Evolutionary conservation across 1,284 basidiomycete genomes (phyloP), one percentile per base, ranked within the genome.

Genomic region (Boletellus deceptivus): DNA sequence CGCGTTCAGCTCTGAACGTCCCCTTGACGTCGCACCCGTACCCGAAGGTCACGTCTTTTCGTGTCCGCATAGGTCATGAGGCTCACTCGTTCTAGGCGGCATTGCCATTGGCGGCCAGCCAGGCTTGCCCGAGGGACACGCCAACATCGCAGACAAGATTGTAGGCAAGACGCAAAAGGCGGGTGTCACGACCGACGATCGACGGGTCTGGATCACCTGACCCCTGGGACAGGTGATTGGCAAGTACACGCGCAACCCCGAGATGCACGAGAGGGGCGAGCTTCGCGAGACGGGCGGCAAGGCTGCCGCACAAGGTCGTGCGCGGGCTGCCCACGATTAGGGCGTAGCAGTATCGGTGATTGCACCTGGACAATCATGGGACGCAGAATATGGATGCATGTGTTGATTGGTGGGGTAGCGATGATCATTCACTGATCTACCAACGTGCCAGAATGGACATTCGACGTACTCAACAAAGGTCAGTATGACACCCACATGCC

Each of bases 121-220:
- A n/a, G 63, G 72, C 46, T 47, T 74, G 18, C 74, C 77, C 0
- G 68, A 72, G 57, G 71, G 53, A 17, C 55, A 76, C 35, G 73
- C 77, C n/a, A 69, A 55, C 24, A 31, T 75, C 0, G 63, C 70
- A 14, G 80, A 83, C 61, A 82, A 78, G 62, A 54, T 81, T 13
- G 55, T 79, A 25, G 80, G 80, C 4, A 82, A 82, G 70, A 71
- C 74, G 0, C 72, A 82, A 62, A 77, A 82, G 71, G 80, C 78
- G 33, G 6, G 55, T 41, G 18, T 22, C 20, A 5, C 9, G 13
- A 10, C 27, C 9, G 1, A 5, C 0, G 2, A 36, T 33, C 27
- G 9, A 29, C 38, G 0, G 5, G 13, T 34, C 42, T 0, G 6
- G 20, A 14, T 10, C 6, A 1, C 77, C 22, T 27, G 9, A 27